Percentiles rank a stretch among this genome's conserved stretches.
These are phyloP conservation scores for Eimeria maxima DNA, from an alignment of 169 alveolate genomes.

Conservation along the genomic window DNA sequence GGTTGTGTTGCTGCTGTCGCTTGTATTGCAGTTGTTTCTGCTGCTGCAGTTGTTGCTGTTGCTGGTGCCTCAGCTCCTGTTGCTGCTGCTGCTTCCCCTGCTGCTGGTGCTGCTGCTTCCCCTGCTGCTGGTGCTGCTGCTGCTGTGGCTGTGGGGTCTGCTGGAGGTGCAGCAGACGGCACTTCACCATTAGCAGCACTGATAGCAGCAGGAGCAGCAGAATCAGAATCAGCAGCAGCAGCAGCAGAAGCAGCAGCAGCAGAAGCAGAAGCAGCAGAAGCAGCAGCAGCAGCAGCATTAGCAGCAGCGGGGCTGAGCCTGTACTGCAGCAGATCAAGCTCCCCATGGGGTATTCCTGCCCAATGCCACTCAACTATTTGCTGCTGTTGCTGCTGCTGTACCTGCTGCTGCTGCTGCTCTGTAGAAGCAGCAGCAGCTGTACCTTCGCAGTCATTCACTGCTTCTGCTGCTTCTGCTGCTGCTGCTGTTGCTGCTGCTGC, in stretches of 20 bases:
- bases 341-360: constrained; percentile 19
- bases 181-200: background rate
- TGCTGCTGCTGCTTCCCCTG: too few relatives aligned
- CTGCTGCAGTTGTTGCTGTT: too few relatives aligned
- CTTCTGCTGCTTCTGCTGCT: too few relatives aligned
- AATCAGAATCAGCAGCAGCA: background rate
- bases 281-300: background rate
- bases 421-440: too few relatives aligned
- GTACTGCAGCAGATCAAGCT: constrained; percentile 39
- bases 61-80: too few relatives aligned
- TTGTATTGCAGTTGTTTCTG: too few relatives aligned
- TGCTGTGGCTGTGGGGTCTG: background rate
- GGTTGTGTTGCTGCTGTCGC: too few relatives aligned
- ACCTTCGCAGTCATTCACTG: too few relatives aligned
- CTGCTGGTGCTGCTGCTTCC: too few relatives aligned
- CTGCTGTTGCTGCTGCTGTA: background rate
- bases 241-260: background rate
- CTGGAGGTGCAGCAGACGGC: background rate
- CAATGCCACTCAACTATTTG: constrained; percentile 1
- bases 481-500: too few relatives aligned
- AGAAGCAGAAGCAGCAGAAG: background rate
- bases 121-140: background rate
- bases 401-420: background rate
- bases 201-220: too few relatives aligned
- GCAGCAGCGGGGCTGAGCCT: constrained; percentile 27